Percentiles rank a stretch among this genome's conserved stretches.
Conservation (phyloP, 169 alveolate genomes). For the Theileria equi region DNA sequence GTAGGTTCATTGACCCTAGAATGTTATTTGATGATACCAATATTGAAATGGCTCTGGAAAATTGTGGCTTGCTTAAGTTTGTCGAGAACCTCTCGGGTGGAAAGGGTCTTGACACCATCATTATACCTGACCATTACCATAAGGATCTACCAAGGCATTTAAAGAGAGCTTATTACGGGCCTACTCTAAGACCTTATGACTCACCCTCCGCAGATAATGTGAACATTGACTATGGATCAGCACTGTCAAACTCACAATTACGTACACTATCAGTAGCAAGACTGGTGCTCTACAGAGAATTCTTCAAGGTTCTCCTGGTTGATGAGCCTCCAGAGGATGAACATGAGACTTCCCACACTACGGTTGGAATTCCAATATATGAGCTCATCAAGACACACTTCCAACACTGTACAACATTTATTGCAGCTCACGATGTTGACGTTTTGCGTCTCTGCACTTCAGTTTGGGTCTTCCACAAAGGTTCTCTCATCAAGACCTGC, state of each 20-base stretch:
- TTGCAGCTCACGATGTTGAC: too few species aligned
- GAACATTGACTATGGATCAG: not conserved
- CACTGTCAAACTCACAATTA: conserved; percentile 46
- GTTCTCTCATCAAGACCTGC: too few species aligned
- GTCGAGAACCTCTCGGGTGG: conserved; percentile 32
- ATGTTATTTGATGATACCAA: conserved; percentile 49
- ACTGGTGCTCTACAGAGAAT: conserved; percentile 65
- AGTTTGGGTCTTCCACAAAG: too few species aligned
- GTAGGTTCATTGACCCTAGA: conserved; percentile 64
- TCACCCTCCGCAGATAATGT: too few species aligned
- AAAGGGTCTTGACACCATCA: conserved; percentile 24
- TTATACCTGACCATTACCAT: conserved; percentile 33
- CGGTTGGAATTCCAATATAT: conserved; percentile 34
- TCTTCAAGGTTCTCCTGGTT: conserved; percentile 68
- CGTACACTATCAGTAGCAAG: conserved; percentile 73
- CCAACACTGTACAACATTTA: conserved; percentile 33
- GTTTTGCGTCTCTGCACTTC: too few species aligned
- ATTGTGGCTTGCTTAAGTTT: conserved; percentile 44
- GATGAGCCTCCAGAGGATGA: conserved; percentile 86
- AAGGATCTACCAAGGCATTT: too few species aligned
- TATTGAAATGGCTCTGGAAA: conserved; percentile 39
- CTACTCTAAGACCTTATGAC: too few species aligned
- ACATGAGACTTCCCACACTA: too few species aligned
- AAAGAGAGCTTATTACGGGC: too few species aligned
- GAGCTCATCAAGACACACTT: conserved; percentile 21